Base-by-base conservation (phyloP, 2,329 filamentous ascomycete genomes). In the Neocatenulostroma microsporum region DNA sequence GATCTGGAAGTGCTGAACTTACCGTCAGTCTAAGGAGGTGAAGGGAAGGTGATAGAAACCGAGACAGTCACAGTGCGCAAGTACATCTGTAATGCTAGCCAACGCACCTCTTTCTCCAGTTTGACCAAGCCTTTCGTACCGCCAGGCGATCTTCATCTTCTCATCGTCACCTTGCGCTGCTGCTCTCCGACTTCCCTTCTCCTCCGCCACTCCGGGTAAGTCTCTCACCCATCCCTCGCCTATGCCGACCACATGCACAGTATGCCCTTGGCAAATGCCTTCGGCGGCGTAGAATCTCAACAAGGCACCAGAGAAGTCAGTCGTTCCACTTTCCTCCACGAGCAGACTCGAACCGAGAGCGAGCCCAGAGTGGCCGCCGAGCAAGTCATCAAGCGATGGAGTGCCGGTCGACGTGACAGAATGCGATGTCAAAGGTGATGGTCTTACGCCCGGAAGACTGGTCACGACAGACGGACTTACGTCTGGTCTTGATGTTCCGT, bases 141-240 rank as follows among this genome's bases (percentile, higher is more conserved):
- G 75, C 91, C 91, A 98, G 3, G 91, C 91, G 67, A 98, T 98
- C 67, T 94, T 96, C 91, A 98, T 96, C 62, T 81, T 88, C 45
- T 89, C 83, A 25, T 54, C 53, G 21, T 69, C 63, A 14, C 38
- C 44, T 57, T 28, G 55, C n/a, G 40, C 41, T 57, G 29, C 56
- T 50, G 49, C 51, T 38, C 62, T 64, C 28, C 66, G 61, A 21
- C 65, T 42, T 26, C 34, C 15, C 29, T 48, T 52, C 29, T 67
- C 66, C 21, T 55, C 55, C 52, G 68, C 59, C 21, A 93, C 60
- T 0, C 83, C 89, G 3, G 91, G 91, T 15, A 98, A 67, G 49
- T 89, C 86, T 45, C 83, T 71, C 24, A 79, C 77, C 91, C 91
- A 96, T 30, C 72, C 69, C 43, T 91, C 82, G 6, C 78, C 76